Conservation (phyloP, 2,329 filamentous ascomycete genomes). For the Aspergillus candidus region DNA sequence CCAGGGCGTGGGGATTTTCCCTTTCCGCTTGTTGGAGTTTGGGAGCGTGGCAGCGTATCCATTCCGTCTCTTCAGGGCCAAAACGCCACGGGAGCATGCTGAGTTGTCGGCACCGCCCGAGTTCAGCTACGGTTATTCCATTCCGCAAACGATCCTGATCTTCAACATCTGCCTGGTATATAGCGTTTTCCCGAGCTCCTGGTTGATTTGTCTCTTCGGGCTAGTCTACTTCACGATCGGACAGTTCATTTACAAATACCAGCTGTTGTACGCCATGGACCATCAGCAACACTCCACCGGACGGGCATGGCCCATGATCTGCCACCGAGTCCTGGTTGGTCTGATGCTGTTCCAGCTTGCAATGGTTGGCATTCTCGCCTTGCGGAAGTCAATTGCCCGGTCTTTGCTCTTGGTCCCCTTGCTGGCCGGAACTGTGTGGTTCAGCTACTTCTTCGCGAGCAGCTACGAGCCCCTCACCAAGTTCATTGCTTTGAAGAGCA, state of each 20-base stretch:
- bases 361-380: conserved; percentile 77
- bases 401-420: conserved; percentile 71
- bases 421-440: conserved; percentile 77
- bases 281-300: conserved; percentile 69
- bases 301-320: conserved; percentile 93
- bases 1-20: conserved; percentile 88
- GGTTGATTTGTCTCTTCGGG: conserved; percentile 70
- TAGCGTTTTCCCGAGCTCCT: conserved; percentile 74
- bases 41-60: conserved; percentile 81
- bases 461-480: conserved; percentile 84
- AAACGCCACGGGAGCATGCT: conserved; percentile 82
- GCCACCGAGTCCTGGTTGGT: conserved; percentile 80
- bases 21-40: conserved; percentile 84
- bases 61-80: conserved; percentile 68
- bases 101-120: conserved; percentile 74
- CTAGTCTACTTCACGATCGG: conserved; percentile 55
- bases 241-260: conserved; percentile 57
- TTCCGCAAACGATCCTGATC: conserved; percentile 85
- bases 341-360: conserved; percentile 84
- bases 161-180: conserved; percentile 96
- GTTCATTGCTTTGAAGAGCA: conserved; percentile 86
- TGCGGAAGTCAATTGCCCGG: conserved; percentile 65
- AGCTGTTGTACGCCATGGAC: conserved; percentile 96
- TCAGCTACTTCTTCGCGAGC: conserved; percentile 70
- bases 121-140: conserved; percentile 94